Conservation (phyloP, 2,329 filamentous ascomycete species). For the Sclerotinia trifoliorum region DNA sequence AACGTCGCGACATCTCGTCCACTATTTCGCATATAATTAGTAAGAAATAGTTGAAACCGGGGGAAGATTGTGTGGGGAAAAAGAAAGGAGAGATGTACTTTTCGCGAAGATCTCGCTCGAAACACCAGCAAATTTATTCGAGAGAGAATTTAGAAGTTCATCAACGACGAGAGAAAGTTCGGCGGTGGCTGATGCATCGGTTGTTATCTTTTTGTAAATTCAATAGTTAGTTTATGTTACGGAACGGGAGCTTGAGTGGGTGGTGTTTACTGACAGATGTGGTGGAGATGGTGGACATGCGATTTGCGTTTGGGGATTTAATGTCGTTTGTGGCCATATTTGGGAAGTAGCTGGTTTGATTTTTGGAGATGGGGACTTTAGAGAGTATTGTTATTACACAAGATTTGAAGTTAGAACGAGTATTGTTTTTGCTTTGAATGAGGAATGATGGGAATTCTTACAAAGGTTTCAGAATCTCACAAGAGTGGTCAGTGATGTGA, state of each 20-base stretch:
- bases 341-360: not conserved
- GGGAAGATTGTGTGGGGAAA: not conserved
- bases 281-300: slow-evolving; percentile 27
- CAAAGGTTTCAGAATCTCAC: slow-evolving; percentile 2
- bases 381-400: not conserved
- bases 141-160: slow-evolving; percentile 79
- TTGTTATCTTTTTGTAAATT: slow-evolving; percentile 26
- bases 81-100: slow-evolving; percentile 53
- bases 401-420: not conserved
- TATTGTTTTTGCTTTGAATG: not conserved
- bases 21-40: slow-evolving; percentile 51
- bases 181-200: slow-evolving; percentile 35
- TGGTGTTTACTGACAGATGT: slow-evolving; percentile 26
- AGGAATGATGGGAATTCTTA: not conserved
- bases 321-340: slow-evolving; percentile 27
- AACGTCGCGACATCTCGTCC: slow-evolving; percentile 86
- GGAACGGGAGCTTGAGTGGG: not conserved
- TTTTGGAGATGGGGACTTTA: not conserved
- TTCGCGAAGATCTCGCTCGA: slow-evolving; percentile 87
- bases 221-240: not conserved
- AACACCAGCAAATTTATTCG: slow-evolving; percentile 79
- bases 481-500: slow-evolving; percentile 10
- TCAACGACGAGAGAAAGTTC: slow-evolving; percentile 63
- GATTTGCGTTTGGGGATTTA: slow-evolving; percentile 29
- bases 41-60: not conserved